Conservation (phyloP, 2,329 filamentous ascomycete species). For the Penicillium verrucosum region DNA sequence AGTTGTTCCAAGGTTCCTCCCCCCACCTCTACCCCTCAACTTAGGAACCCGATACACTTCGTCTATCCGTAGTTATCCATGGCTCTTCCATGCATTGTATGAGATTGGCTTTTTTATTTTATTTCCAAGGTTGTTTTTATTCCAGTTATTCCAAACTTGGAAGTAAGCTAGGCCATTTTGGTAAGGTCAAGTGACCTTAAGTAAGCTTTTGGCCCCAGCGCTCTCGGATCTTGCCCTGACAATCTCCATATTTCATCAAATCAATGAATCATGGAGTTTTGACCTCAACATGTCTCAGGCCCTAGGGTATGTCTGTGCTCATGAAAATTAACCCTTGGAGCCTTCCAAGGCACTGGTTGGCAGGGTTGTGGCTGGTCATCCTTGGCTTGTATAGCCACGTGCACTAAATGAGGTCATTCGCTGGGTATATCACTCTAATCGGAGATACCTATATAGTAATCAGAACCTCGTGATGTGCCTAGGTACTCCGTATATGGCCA, state of each 20-base stretch:
- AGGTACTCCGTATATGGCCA: neutral
- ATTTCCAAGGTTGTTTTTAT: neutral
- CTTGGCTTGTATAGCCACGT: constrained; percentile 1
- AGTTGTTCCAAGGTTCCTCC: neutral
- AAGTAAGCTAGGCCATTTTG: neutral
- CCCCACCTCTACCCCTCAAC: constrained; percentile 2
- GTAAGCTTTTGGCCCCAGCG: neutral
- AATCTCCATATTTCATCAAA: neutral
- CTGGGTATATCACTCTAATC: neutral
- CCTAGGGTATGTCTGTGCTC: neutral
- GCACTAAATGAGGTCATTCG: constrained; percentile 3
- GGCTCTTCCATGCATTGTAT: neutral
- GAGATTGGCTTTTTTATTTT: neutral
- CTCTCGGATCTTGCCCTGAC: constrained; percentile 1
- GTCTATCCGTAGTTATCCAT: neutral
- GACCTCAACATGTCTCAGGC: neutral
- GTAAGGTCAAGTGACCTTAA: constrained; percentile 4
- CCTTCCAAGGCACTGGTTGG: neutral
- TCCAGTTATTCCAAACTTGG: neutral
- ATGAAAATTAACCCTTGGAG: neutral
- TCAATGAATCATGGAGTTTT: neutral
- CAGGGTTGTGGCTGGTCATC: neutral
- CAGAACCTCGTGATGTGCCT: neutral
- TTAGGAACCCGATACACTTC: neutral
- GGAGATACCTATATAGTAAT: neutral